A percentile compares a stretch with the other conserved stretches of the same genome.
Conservation (phyloP, 1,284 basidiomycete genomes). For the Naganishia cerealis region DNA sequence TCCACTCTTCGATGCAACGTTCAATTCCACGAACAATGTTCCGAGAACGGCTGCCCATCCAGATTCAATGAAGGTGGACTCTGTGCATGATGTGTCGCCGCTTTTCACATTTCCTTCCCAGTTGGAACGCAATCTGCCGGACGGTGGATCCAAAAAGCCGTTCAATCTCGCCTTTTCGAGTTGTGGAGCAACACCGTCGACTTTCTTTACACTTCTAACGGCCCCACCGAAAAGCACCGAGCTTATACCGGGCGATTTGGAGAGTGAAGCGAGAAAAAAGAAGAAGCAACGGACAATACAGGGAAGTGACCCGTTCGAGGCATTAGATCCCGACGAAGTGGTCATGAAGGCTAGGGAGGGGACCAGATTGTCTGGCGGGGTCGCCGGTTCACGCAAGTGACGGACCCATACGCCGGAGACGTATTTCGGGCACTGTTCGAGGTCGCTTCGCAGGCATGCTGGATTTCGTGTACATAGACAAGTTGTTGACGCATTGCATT, state of each 20-base stretch:
- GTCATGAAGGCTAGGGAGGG: slow-evolving; percentile 57
- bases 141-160: not conserved
- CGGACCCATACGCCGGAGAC: not conserved
- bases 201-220: slow-evolving; percentile 51
- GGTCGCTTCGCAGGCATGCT: not conserved
- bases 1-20: not conserved
- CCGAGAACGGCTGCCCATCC: not conserved
- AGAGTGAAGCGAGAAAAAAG: slow-evolving; percentile 31
- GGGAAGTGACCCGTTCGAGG: slow-evolving; percentile 42
- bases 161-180: slow-evolving; percentile 16
- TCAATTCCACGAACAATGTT: not conserved
- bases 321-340: slow-evolving; percentile 59
- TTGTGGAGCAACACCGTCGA: slow-evolving; percentile 35
- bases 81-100: slow-evolving; percentile 19
- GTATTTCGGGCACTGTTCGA: not conserved
- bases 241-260: slow-evolving; percentile 8
- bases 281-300: slow-evolving; percentile 4
- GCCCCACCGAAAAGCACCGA: slow-evolving; percentile 31
- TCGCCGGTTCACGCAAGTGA: slow-evolving; percentile 19
- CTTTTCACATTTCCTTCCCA: slow-evolving; percentile 32
- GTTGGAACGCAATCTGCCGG: slow-evolving; percentile 24
- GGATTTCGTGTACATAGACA: slow-evolving; percentile 20
- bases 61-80: slow-evolving; percentile 25
- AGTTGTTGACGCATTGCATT: slow-evolving; percentile 29
- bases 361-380: slow-evolving; percentile 49